These are phyloP conservation scores for Drechslerella coelobrocha DNA, from an alignment of 2,329 filamentous ascomycete genomes.

Conservation along the genomic window DNA sequence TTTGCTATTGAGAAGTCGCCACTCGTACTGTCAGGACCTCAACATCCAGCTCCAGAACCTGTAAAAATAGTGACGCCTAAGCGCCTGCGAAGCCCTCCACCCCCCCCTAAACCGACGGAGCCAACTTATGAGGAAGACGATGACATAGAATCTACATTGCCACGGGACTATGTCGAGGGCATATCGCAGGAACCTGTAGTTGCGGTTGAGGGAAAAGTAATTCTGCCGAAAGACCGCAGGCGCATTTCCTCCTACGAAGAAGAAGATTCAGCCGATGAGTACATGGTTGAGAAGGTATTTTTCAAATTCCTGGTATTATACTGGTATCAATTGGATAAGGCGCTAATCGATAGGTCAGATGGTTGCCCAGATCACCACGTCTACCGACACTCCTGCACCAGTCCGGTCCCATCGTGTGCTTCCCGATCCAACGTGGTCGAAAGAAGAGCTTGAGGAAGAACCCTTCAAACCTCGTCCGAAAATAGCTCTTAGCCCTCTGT, in stretches of 20 bases:
- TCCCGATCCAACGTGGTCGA: slow-evolving; percentile 32
- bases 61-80: slow-evolving; percentile 25
- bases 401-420: slow-evolving; percentile 18
- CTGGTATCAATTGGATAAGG: background rate
- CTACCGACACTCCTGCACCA: slow-evolving; percentile 47
- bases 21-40: background rate
- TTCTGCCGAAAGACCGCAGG: background rate
- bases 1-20: background rate
- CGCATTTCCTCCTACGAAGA: slow-evolving; percentile 16
- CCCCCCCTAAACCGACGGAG: slow-evolving; percentile 26
- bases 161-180: slow-evolving; percentile 9
- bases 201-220: slow-evolving; percentile 1
- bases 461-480: slow-evolving; percentile 55
- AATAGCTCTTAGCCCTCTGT: slow-evolving; percentile 53
- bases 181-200: slow-evolving; percentile 4
- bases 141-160: slow-evolving; percentile 8
- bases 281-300: slow-evolving; percentile 52
- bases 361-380: slow-evolving; percentile 41
- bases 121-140: slow-evolving; percentile 26
- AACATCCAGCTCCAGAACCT: slow-evolving; percentile 3
- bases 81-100: slow-evolving; percentile 34
- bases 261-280: slow-evolving; percentile 42
- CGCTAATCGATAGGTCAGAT: slow-evolving; percentile 27
- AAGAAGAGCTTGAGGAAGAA: slow-evolving; percentile 53
- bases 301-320: slow-evolving; percentile 10